Evolutionary conservation across 257 asterid species (phyloP), one percentile per base, ranked within the genome.

Genomic region (Parsonsia alboflavescens): DNA sequence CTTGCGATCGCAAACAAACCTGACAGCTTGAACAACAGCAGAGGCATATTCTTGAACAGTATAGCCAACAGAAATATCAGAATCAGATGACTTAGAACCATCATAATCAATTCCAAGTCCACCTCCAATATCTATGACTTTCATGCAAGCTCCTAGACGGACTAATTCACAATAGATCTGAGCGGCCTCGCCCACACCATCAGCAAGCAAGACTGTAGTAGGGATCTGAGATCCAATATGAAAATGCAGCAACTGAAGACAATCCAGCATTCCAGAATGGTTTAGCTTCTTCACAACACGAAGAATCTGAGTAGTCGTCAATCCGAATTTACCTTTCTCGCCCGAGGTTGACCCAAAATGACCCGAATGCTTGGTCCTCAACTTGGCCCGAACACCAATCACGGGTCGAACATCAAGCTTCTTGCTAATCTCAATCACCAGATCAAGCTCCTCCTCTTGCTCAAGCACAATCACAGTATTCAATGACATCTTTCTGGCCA

Each of bases 261-360:
- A 95, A 81, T 95, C 99, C 26, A 95, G 81, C 97, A 95, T 87
- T 52, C 85, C 90, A 17, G 83, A 65, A 44, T 83, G 85, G 78
- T 77, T 79, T 15, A 95, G 84, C 71, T 90, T 92, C 82, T 84
- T 87, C 63, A 95, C 96, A 45, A 95, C 96, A 26, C 92, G 93
- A 49, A 95, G 85, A 75, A 92, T 87, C 80, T 95, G 98, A 28
- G 91, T 81, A 0, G 97, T 88, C 2, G 92, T 95, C 28, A 95
- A 84, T 39, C 99, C 99, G 59, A 95, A 95, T 50, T 95, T 95
- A 1, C 99, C 98, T 71, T 89, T 95, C 87, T 95, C 99, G 0
- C 99, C 98, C 0, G 99, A 95, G 17, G 99, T 95, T 13, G 99
- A 90, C n/a, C 99, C 99, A 5, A 95, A 95, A 80, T 95, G 99